A percentile compares a stretch with the other conserved stretches of the same genome.
phyloP scores from a whole-genome alignment of 805 yeast species.

The Phaffomyces thermotolerans region DNA sequence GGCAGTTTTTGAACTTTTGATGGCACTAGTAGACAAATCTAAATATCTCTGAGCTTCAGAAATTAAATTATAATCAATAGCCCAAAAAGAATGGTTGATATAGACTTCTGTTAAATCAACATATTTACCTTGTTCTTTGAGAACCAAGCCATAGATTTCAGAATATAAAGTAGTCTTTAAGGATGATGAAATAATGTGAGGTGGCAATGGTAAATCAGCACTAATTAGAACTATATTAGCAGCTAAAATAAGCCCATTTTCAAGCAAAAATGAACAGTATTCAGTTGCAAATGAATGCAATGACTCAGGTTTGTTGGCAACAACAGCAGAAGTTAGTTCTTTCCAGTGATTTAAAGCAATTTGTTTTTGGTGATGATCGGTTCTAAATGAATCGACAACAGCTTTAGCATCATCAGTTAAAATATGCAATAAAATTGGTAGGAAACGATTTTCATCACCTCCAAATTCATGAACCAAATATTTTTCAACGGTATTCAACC shows the following conservation, averaged over 20 bases:
- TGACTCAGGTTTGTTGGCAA: constrained; percentile 29
- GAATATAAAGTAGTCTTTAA: constrained; percentile 24
- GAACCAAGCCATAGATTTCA: constrained; percentile 20
- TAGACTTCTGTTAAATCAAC: constrained; percentile 51
- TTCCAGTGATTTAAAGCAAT: constrained; percentile 51
- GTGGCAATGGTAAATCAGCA: constrained; percentile 39
- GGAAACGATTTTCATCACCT: constrained; percentile 34
- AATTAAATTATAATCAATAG: constrained; percentile 60
- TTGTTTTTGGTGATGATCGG: constrained; percentile 31
- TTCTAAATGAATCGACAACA: constrained; percentile 43
- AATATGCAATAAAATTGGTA: constrained; percentile 55
- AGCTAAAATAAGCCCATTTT: constrained; percentile 27
- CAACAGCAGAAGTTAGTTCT: constrained; percentile 35
- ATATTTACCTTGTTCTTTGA: constrained; percentile 20
- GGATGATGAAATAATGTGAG: constrained; percentile 10
- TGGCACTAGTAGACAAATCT: constrained; percentile 39
- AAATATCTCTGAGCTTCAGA: constrained; percentile 56
- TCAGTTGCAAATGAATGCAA: constrained; percentile 37
- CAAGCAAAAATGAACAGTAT: constrained; percentile 42
- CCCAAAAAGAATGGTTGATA: constrained; percentile 55
- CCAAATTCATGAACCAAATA: constrained; percentile 44
- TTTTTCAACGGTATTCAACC: constrained; percentile 50
- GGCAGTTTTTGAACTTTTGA: constrained; percentile 33
- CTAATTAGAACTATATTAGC: constrained; percentile 40
- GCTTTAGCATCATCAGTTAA: constrained; percentile 53